A percentile compares a stretch with the other conserved stretches of the same genome.
Conservation (phyloP, 345 rosid species). For the Brassica cretica region DNA sequence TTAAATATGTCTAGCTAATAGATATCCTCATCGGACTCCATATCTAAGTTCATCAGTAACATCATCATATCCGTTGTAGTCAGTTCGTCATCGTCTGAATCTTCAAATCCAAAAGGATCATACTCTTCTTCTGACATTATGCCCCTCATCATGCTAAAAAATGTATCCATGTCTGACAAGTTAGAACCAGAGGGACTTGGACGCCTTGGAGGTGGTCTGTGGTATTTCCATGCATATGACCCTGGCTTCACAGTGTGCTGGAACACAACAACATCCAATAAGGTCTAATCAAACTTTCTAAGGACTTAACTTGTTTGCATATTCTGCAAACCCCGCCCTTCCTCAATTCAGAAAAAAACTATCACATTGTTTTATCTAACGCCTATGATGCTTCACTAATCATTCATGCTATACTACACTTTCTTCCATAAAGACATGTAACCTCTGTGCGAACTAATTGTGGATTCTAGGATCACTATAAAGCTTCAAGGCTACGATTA, state of each 20-base stretch:
- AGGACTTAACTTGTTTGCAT: slow-evolving; percentile 14
- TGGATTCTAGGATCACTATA: not conserved
- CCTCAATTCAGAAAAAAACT: slow-evolving; percentile 19
- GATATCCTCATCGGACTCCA: slow-evolving; percentile 27
- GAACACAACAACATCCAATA: slow-evolving; percentile 60
- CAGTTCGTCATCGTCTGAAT: slow-evolving; percentile 42
- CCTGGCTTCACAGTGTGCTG: slow-evolving; percentile 76
- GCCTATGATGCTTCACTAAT: slow-evolving; percentile 19
- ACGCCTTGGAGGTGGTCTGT: slow-evolving; percentile 67
- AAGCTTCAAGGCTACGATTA: not conserved
- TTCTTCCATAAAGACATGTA: slow-evolving; percentile 5
- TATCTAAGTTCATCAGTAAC: slow-evolving; percentile 49
- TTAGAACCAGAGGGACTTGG: slow-evolving; percentile 40
- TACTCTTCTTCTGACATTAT: slow-evolving; percentile 53
- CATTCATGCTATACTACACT: slow-evolving; percentile 8
- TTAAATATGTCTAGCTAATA: not conserved
- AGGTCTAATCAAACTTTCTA: slow-evolving; percentile 46
- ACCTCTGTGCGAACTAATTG: not conserved
- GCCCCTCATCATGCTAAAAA: slow-evolving; percentile 51
- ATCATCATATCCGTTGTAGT: slow-evolving; percentile 52
- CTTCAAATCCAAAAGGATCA: slow-evolving; percentile 50
- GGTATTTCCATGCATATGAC: slow-evolving; percentile 74
- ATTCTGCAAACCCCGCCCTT: slow-evolving; percentile 17
- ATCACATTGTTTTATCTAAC: no score
- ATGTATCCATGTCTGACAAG: slow-evolving; percentile 47